phyloP scores from a whole-genome alignment of 441 rosid genomes.

The Populus trichocarpa region DNA sequence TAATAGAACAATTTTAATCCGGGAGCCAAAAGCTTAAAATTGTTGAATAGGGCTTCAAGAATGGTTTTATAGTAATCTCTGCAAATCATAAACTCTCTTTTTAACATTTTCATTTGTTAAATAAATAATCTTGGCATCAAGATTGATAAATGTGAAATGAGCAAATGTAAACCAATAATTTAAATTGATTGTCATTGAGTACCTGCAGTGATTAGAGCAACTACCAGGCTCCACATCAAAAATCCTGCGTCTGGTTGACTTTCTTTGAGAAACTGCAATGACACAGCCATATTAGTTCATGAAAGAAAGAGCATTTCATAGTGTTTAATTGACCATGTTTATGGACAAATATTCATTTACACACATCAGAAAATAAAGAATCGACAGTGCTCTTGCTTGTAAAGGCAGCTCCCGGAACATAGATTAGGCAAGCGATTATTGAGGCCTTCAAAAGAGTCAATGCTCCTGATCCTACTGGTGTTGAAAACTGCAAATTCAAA shows the following conservation, averaged over 20 bases:
- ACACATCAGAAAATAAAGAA: conserved; percentile 25
- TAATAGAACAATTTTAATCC: too few species aligned
- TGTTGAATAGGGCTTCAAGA: too few species aligned
- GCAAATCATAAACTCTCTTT: too few species aligned
- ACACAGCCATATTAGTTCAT: not conserved
- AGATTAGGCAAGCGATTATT: conserved; percentile 23
- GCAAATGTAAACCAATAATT: too few species aligned
- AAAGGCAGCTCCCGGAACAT: conserved; percentile 29
- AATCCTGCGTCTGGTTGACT: conserved; percentile 35
- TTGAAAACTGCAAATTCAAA: conserved; percentile 29
- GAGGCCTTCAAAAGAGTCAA: conserved; percentile 26
- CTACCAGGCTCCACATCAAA: conserved; percentile 36
- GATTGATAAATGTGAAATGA: too few species aligned
- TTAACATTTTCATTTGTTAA: too few species aligned
- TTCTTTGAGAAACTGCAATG: conserved; percentile 24
- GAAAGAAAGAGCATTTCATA: not conserved
- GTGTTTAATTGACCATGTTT: not conserved
- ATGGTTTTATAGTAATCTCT: too few species aligned
- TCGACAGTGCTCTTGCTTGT: conserved; percentile 21
- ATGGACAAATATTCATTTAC: not conserved
- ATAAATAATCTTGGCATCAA: too few species aligned
- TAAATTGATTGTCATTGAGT: not conserved
- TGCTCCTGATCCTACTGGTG: conserved; percentile 27
- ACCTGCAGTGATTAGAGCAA: conserved; percentile 29
- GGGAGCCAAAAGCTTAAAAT: too few species aligned